Conservation (phyloP, 2,329 filamentous ascomycete species). For the Raffaelea arxii region DNA sequence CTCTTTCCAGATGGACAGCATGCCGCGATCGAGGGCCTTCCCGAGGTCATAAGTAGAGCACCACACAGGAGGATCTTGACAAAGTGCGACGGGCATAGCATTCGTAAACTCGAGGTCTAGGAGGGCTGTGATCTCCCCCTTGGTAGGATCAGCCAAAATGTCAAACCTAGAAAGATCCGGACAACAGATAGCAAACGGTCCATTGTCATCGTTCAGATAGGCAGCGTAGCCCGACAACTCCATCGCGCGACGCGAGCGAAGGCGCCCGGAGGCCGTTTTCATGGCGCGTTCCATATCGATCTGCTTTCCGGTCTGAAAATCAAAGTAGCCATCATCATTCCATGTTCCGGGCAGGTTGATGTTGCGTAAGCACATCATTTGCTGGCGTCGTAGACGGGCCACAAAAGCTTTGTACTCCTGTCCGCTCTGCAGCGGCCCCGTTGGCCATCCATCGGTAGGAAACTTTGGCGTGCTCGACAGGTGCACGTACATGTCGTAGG, state of each 20-base stretch:
- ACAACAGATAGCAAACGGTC: constrained; percentile 28
- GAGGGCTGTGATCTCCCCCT: constrained; percentile 24
- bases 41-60: constrained; percentile 17
- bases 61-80: constrained; percentile 25
- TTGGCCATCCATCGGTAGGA: constrained; percentile 18
- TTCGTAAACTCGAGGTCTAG: constrained; percentile 33
- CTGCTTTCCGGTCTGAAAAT: not conserved
- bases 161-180: constrained; percentile 28
- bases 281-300: constrained; percentile 19
- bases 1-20: not conserved
- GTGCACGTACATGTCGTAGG: constrained; percentile 29
- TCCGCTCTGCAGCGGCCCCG: constrained; percentile 18
- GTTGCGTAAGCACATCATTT: constrained; percentile 7
- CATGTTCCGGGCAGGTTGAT: constrained; percentile 4
- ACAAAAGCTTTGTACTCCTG: constrained; percentile 13
- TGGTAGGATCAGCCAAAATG: constrained; percentile 26
- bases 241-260: constrained; percentile 23
- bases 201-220: constrained; percentile 18
- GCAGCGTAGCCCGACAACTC: constrained; percentile 21
- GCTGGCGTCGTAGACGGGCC: constrained; percentile 19
- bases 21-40: not conserved
- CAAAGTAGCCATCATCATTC: not conserved
- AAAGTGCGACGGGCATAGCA: constrained; percentile 26
- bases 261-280: constrained; percentile 18
- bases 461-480: constrained; percentile 20